phyloP scores from a whole-genome alignment of 129 eudicot genomes.

The Mikania micrantha region DNA sequence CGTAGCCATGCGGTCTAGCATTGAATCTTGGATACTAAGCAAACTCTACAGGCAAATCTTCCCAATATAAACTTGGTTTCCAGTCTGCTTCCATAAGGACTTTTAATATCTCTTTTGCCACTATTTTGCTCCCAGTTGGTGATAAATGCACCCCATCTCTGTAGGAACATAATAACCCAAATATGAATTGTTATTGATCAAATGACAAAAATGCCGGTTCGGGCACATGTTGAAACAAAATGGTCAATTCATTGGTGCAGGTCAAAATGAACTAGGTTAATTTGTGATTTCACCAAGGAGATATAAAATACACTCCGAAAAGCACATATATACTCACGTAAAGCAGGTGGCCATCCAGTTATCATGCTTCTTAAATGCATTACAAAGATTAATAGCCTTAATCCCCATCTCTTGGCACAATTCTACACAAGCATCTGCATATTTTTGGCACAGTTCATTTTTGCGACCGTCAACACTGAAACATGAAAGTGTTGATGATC shows the following conservation, averaged over 20 bases:
- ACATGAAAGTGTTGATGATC: neutral
- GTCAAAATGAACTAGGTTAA: neutral
- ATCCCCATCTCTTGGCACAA: constrained; percentile 47
- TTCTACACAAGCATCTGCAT: constrained; percentile 58
- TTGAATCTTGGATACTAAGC: no score
- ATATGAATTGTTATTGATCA: neutral
- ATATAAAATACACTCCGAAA: neutral
- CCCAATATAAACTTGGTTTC: constrained; percentile 66
- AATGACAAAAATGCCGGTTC: neutral
- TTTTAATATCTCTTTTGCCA: constrained; percentile 53
- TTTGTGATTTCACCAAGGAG: neutral
- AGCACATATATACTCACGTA: constrained; percentile 36
- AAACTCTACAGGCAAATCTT: no score
- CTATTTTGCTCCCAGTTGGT: constrained; percentile 49
- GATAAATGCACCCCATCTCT: constrained; percentile 73
- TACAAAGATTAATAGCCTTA: constrained; percentile 58
- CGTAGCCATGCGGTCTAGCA: no score
- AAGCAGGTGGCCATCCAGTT: constrained; percentile 59
- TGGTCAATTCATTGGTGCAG: neutral
- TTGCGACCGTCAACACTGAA: constrained; percentile 40
- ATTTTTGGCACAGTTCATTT: constrained; percentile 46
- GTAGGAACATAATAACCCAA: neutral
- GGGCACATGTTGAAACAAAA: neutral
- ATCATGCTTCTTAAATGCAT: constrained; percentile 38
- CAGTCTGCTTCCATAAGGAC: constrained; percentile 44